Conservation (phyloP, 352 stramenopile genomes). For the Lagenidium sp. region DNA sequence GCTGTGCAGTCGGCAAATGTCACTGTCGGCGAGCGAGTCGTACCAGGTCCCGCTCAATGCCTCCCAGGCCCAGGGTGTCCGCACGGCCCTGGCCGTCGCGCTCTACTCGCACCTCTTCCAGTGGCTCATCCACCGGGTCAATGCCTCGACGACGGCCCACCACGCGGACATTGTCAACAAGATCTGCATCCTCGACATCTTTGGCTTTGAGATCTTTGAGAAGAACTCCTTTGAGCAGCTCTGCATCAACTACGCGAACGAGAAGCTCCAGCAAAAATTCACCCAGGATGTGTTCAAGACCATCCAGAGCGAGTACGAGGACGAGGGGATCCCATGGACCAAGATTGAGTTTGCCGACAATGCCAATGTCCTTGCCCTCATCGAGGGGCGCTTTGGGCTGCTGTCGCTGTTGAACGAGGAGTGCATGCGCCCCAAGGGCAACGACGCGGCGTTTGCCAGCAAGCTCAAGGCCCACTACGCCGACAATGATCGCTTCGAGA, state of each 20-base stretch:
- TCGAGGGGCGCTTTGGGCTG: constrained; percentile 85
- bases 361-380: constrained; percentile 83
- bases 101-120: constrained; percentile 96
- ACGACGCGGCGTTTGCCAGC: constrained; percentile 77
- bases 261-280: constrained; percentile 92
- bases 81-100: constrained; percentile 68
- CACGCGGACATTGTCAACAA: constrained; percentile 49
- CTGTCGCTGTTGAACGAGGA: constrained; percentile 93
- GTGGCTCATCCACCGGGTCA: constrained; percentile 91
- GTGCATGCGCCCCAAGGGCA: constrained; percentile 85
- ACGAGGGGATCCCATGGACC: constrained; percentile 91
- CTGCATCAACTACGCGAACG: constrained; percentile 97
- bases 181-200: constrained; percentile 95
- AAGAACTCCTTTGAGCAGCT: constrained; percentile 95
- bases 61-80: constrained; percentile 59
- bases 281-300: constrained; percentile 94
- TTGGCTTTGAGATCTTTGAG: constrained; percentile 97
- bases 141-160: constrained; percentile 61
- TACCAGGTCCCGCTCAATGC: constrained; percentile 84
- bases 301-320: constrained; percentile 94
- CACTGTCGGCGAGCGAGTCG: constrained; percentile 58
- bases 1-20: constrained; percentile 76
- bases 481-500: constrained; percentile 84
- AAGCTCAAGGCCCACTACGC: constrained; percentile 86
- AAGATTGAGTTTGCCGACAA: constrained; percentile 91